These are phyloP conservation scores for Byssoonygena ceratinophila DNA, from an alignment of 2,329 filamentous ascomycete genomes.

Conservation along the genomic window DNA sequence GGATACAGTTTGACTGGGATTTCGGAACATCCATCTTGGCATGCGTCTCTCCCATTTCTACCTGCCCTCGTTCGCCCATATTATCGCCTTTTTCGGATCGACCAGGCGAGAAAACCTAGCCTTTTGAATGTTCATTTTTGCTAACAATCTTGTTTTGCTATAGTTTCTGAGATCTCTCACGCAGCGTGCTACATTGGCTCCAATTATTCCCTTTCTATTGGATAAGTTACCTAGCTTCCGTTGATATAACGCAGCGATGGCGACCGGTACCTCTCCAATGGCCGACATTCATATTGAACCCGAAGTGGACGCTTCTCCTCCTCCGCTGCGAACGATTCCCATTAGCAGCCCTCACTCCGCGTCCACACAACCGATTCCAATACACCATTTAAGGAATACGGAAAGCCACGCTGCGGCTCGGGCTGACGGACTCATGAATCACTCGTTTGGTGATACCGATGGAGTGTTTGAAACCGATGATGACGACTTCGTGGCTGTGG, in stretches of 20 bases:
- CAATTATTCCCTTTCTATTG: not conserved
- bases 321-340: not conserved
- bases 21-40: not conserved
- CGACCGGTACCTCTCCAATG: conserved; percentile 8
- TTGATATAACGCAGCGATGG: conserved; percentile 3
- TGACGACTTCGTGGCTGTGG: conserved; percentile 35
- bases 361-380: conserved; percentile 2
- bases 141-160: not conserved
- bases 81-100: not conserved
- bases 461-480: conserved; percentile 28
- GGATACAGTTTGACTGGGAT: not conserved
- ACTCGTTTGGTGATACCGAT: conserved; percentile 7
- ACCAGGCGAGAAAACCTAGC: not conserved
- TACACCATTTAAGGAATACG: conserved; percentile 11
- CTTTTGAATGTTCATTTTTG: not conserved
- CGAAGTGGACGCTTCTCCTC: conserved; percentile 3
- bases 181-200: not conserved
- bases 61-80: not conserved
- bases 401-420: conserved; percentile 11
- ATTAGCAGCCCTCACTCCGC: not conserved
- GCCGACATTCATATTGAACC: conserved; percentile 8
- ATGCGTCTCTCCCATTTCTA: not conserved
- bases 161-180: not conserved
- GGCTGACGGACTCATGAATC: conserved; percentile 9
- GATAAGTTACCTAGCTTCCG: not conserved